These are phyloP conservation scores for Diplodia corticola DNA, from an alignment of 2,329 filamentous ascomycete species.

Conservation along the genomic window DNA sequence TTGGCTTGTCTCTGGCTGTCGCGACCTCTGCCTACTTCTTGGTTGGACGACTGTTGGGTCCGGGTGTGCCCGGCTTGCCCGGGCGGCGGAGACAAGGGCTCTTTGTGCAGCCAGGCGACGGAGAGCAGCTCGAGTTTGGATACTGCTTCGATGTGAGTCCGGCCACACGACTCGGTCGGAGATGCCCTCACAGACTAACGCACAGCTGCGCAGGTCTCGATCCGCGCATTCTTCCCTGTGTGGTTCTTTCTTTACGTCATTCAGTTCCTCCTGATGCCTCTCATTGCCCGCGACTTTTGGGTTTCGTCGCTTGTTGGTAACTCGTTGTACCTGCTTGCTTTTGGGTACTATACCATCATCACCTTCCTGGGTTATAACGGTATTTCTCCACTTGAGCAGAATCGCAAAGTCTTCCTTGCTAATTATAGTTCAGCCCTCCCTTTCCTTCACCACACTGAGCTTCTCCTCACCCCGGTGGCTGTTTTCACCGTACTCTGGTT, in stretches of 20 bases:
- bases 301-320: constrained; percentile 63
- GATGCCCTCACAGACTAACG: not conserved
- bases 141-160: constrained; percentile 67
- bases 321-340: constrained; percentile 64
- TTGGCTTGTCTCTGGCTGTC: constrained; percentile 59
- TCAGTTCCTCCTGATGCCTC: constrained; percentile 66
- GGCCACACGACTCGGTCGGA: not conserved
- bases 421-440: constrained; percentile 53
- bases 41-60: constrained; percentile 62
- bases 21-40: constrained; percentile 65
- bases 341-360: constrained; percentile 68
- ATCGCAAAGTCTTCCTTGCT: constrained; percentile 17
- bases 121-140: constrained; percentile 66
- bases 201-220: constrained; percentile 52
- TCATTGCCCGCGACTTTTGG: constrained; percentile 58
- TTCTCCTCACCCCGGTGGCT: constrained; percentile 63
- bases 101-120: constrained; percentile 56
- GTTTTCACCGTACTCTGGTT: constrained; percentile 62
- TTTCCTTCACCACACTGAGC: constrained; percentile 66
- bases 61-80: constrained; percentile 54
- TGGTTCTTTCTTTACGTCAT: constrained; percentile 68
- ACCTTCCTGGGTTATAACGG: constrained; percentile 69
- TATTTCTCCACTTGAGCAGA: constrained; percentile 28
- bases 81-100: constrained; percentile 57
- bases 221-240: constrained; percentile 66